Evolutionary conservation across 352 stramenopile species (phyloP), one percentile per base, ranked within the genome.

Genomic region (Phytophthora multivora): DNA sequence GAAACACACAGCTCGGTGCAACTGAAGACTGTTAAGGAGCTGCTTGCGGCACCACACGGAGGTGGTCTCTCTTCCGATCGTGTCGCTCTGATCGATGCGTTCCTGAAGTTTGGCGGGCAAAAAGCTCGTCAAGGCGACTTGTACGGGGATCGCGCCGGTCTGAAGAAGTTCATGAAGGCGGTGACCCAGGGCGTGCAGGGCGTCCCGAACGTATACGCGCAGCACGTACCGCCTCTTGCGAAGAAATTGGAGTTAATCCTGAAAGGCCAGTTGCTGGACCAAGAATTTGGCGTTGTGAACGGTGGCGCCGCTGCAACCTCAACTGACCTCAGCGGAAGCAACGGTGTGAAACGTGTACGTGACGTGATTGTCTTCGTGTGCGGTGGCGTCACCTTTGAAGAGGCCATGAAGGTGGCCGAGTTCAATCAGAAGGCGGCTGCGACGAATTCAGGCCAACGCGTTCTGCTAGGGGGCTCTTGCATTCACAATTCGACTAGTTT

Each of bases 351-450:
- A 60, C 98, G 96, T 3, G 83, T 99, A 26, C 75, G 89, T 52
- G 93, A 99, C 68, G 89, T 99, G 26, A 95, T 99, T 59, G 90
- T 99, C 45, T 99, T 98, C 71, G 97, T 99, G 76, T 95, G 98
- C 13, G 98, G 98, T 53, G 98, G 98, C 56, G 92, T 94, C 25
- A 99, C 98, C 8, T 99, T 99, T 69, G 98, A 99, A 74, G 98
- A 99, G 80, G 95, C 96, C n/a, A 97, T 89, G 51, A 99, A 98
- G 64, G 91, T 99, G 40, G 93, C 83, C 19, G 92, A 99, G 68
- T 91, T 99, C 51, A 99, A 99, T 72, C 71, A 93, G 66, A 90
- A 90, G 53, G 68, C 88, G 21, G 80, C 75, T 3, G 46, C 51
- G 13, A 65, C 58, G 38, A 81, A 87, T 66, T 82, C 75, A 35